Evolutionary conservation across 1,284 basidiomycete genomes (phyloP), one percentile per base, ranked within the genome.

Genomic region (Neonothopanus nambi): DNA sequence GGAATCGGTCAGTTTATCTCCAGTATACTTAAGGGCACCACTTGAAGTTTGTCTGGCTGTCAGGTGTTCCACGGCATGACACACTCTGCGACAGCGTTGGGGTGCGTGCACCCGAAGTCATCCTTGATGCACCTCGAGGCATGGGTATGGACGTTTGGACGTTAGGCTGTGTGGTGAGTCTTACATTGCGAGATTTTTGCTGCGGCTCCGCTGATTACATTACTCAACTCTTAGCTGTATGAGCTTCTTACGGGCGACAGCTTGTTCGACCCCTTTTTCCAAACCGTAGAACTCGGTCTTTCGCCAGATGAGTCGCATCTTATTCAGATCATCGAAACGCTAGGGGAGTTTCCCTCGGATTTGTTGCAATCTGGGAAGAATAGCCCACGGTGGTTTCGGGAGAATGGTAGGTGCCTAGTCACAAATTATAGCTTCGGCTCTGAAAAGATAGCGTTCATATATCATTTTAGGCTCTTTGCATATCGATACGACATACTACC

Each of bases 201-300:
- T 24, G 8, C 2, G 21, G 28, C 30, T 30, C 21, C 17, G 18
- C n/a, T 51, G 13, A n/a, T n/a, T n/a, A n/a, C n/a, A 42, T 35
- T 30, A 17, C 43, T 39, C 21, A 23, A 38, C 12, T 17, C 42
- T 23, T 43, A 67, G 64, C 39, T 67, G 6, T 67, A 66, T 49
- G 60, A 61, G 26, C 56, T 67, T 15, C 50, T 67, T 12, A 57
- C 62, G 12, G 63, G 63, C 5, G 64, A 65, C 51, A 52, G 49
- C 24, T 54, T 67, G 12, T 66, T 65, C 48, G 64, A 67, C 53
- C 65, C 64, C 5, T 53, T 49, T 18, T 65, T 67, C 47, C 65
- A 66, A 46, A 65, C 63, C 1, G 47, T 53, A 2, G 64, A 65
- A 21, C 56, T 64, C 20, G 61, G 59, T 6, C 56, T 65, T 9